Evolutionary conservation across 2,329 filamentous ascomycete genomes (phyloP), one percentile per base, ranked within the genome.

Genomic region (Aspergillus terreus): DNA sequence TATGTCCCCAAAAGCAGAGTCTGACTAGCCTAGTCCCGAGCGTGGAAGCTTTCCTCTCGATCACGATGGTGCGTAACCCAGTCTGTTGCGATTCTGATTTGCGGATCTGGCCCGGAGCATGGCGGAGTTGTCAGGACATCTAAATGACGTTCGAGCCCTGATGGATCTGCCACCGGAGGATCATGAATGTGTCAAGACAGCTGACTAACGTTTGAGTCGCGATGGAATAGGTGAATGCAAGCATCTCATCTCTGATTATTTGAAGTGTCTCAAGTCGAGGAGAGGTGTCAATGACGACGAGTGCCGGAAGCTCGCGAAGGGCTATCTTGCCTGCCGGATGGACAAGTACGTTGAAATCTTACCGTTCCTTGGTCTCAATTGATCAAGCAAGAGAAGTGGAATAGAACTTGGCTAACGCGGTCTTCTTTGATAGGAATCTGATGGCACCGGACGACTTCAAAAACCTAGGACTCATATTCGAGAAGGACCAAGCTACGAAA

Each of bases 371-470:
- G 19, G 33, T 38, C 14, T 4, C 15, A 6, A 6, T 15, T 38
- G 35, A 2, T 4, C 11, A 4, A 10, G 14, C 35, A 17, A 38
- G 35, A 38, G 35, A 7, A 4, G 11, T 38, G 12, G 14, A 38
- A 38, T 38, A 38, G 35, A 15, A n/a, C 5, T 2, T 38, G 12
- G 35, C 35, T 38, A 38, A 38, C 12, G 15, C 35, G 14, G 4
- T 2, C 14, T n/a, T 38, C 3, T 15, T 40, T 1, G 33, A 27
- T 62, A 91, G 91, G 61, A 96, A 97, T 67, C 77, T 99, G 30
- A 99, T 99, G 94, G 92, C 92, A 6, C 90, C 83, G 61, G 94
- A 99, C 66, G 89, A 95, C 53, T 94, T 97, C 72, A 90, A 88
- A 71, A 99, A 99, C 66, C 77, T 99, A 38, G 94, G 94, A 0